These are phyloP conservation scores for Hypoxylon sp. DNA, from an alignment of 2,329 filamentous ascomycete species.

Conservation along the genomic window DNA sequence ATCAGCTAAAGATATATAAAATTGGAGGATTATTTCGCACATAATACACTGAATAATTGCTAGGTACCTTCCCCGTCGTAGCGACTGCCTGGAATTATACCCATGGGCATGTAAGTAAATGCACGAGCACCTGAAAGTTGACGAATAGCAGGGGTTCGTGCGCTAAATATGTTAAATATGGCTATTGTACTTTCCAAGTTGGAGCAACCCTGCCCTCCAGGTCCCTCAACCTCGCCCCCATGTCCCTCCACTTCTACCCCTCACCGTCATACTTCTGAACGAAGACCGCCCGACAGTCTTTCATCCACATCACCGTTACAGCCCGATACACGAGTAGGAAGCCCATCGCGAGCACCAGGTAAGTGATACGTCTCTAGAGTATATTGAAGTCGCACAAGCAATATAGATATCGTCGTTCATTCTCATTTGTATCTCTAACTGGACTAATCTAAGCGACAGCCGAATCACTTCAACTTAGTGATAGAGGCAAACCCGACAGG, in stretches of 20 bases:
- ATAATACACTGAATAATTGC: neutral
- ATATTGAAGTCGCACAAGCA: constrained; percentile 2
- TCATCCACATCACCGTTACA: constrained; percentile 4
- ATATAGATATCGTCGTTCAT: neutral
- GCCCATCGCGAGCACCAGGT: constrained; percentile 6
- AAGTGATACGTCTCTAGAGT: neutral
- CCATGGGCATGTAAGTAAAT: neutral
- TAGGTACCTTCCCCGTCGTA: neutral
- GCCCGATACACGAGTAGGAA: constrained; percentile 5
- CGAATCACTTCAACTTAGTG: constrained; percentile 7
- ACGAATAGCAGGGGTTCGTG: constrained; percentile 16
- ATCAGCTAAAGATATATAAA: too few relatives aligned
- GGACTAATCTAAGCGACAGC: neutral
- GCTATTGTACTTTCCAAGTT: constrained; percentile 18
- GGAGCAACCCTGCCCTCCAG: constrained; percentile 6
- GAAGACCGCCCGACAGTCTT: constrained; percentile 4
- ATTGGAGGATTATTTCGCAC: too few relatives aligned
- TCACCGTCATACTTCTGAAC: constrained; percentile 23
- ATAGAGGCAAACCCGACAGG: neutral
- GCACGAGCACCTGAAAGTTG: constrained; percentile 12
- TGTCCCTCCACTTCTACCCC: constrained; percentile 31
- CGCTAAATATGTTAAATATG: constrained; percentile 28
- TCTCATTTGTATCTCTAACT: constrained; percentile 1
- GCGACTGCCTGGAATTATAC: constrained; percentile 1
- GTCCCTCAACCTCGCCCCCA: constrained; percentile 1